phyloP scores from a whole-genome alignment of 2,329 filamentous ascomycete species.

The Fusarium incarnatum region DNA sequence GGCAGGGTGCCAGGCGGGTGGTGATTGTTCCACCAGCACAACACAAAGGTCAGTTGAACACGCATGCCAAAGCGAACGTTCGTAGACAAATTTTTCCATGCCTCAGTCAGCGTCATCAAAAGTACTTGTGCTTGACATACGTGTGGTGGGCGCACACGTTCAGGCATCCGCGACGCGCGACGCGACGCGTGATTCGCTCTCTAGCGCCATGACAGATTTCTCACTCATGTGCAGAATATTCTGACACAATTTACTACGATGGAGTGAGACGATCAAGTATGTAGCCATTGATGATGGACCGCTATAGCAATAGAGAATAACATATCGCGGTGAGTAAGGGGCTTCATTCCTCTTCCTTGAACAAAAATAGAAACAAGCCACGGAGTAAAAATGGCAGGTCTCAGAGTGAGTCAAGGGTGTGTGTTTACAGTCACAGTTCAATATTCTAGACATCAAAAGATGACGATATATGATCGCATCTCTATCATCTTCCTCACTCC shows the following conservation, averaged over 20 bases:
- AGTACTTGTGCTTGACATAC: background rate
- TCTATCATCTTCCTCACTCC: conserved; percentile 63
- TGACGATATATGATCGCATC: background rate
- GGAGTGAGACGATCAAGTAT: conserved; percentile 49
- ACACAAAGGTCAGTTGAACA: background rate
- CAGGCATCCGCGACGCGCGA: background rate
- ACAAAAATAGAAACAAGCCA: conserved; percentile 85
- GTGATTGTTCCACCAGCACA: background rate
- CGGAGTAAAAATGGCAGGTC: conserved; percentile 71
- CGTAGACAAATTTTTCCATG: background rate
- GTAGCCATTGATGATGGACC: conserved; percentile 77
- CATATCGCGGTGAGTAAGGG: conserved; percentile 78
- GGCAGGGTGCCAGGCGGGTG: too few species aligned
- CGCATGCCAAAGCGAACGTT: background rate
- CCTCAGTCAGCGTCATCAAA: background rate
- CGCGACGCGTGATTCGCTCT: too few species aligned
- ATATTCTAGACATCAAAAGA: background rate
- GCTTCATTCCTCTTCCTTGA: conserved; percentile 66
- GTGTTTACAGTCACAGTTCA: background rate
- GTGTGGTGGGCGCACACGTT: background rate
- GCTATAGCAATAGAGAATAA: conserved; percentile 66
- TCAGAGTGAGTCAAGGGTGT: conserved; percentile 83
- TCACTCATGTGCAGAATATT: background rate
- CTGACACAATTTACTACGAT: background rate
- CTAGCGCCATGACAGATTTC: too few species aligned